Evolutionary conservation across 352 stramenopile genomes (phyloP).

Genomic region (Chrysophaeum taylorii): DNA sequence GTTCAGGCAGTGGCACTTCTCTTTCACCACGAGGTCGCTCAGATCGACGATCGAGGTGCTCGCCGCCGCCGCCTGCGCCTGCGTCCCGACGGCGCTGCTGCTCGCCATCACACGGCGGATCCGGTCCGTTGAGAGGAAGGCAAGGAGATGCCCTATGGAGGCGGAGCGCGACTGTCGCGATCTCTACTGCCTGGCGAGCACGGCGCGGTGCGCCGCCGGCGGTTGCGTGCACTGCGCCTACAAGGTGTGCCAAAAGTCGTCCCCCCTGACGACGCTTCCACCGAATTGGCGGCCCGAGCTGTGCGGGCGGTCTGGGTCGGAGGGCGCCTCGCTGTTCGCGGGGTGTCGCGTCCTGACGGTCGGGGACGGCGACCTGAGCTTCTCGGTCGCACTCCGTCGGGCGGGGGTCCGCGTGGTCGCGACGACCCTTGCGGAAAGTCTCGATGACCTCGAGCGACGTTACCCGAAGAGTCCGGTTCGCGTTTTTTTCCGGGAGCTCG

Average conservation of each 20-base stretch:
- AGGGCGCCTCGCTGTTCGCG: background rate
- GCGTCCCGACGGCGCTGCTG: background rate
- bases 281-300: conserved; percentile 17
- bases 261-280: background rate
- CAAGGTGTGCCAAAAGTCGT: background rate
- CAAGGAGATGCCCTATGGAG: too few species aligned
- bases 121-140: too few species aligned
- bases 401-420: conserved; percentile 70
- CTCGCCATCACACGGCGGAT: too few species aligned
- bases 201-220: background rate
- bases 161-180: background rate
- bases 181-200: background rate
- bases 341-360: conserved; percentile 64
- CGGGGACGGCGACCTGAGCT: conserved; percentile 90
- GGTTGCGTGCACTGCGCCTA: background rate
- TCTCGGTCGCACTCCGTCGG: conserved; percentile 72
- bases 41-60: background rate
- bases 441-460: background rate
- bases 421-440: conserved; percentile 47
- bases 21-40: background rate
- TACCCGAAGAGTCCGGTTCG: too few species aligned
- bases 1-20: conserved; percentile 1
- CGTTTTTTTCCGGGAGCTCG: too few species aligned
- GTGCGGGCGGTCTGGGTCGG: background rate
- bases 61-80: background rate